phyloP scores from a whole-genome alignment of 345 rosid genomes.

The Hibiscus mutabilis region DNA sequence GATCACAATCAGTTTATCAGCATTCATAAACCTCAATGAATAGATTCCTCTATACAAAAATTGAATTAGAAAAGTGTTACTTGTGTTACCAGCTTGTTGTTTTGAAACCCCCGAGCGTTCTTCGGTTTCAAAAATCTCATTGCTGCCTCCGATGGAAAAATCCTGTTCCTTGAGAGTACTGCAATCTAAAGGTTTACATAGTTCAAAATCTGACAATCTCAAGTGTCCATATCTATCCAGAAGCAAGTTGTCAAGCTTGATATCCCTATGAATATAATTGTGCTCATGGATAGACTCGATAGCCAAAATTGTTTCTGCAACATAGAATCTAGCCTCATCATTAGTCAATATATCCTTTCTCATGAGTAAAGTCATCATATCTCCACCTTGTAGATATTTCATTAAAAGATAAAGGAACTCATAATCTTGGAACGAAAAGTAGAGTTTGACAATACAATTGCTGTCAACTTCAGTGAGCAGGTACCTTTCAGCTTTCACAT shows the following conservation, averaged over 20 bases:
- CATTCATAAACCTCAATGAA: too few relatives aligned
- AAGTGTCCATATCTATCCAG: constrained; percentile 85
- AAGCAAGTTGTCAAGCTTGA: constrained; percentile 89
- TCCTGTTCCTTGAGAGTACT: constrained; percentile 69
- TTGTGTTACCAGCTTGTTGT: too few relatives aligned
- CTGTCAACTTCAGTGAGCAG: constrained; percentile 96
- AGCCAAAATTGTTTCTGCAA: constrained; percentile 82
- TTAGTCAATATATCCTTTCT: constrained; percentile 88
- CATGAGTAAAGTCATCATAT: constrained; percentile 97
- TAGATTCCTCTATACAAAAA: too few relatives aligned
- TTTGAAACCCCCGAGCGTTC: constrained; percentile 46
- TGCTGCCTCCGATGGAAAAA: constrained; percentile 40
- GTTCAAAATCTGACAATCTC: constrained; percentile 90
- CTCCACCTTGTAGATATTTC: constrained; percentile 98
- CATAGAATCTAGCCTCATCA: constrained; percentile 82
- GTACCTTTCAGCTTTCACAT: constrained; percentile 92
- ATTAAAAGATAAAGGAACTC: constrained; percentile 85
- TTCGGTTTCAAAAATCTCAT: constrained; percentile 32
- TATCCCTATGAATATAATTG: constrained; percentile 93
- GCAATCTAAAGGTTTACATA: constrained; percentile 89
- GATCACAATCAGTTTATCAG: too few relatives aligned
- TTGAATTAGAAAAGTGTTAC: too few relatives aligned
- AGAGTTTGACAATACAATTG: constrained; percentile 86
- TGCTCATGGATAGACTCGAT: constrained; percentile 88
- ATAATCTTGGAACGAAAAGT: constrained; percentile 91